Conservation (phyloP, 2,329 filamentous ascomycete species). For the Aspergillus sp. region DNA sequence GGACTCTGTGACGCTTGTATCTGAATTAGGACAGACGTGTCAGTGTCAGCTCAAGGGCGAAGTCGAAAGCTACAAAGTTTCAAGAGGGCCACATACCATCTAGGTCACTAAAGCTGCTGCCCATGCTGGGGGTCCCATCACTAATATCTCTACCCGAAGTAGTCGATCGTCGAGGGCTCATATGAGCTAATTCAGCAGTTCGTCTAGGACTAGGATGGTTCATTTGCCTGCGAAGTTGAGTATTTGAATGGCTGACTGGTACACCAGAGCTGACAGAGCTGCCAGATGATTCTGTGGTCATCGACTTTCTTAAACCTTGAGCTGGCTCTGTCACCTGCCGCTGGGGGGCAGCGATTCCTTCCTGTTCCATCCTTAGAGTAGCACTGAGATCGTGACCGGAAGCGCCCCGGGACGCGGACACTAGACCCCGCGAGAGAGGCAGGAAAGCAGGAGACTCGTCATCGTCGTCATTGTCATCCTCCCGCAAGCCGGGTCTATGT, state of each 20-base stretch:
- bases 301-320: conserved; percentile 24
- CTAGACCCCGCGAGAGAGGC: conserved; percentile 39
- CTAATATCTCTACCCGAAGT: conserved; percentile 50
- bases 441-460: conserved; percentile 54
- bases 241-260: conserved; percentile 29
- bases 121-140: conserved; percentile 65
- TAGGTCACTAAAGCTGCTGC: conserved; percentile 68
- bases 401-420: conserved; percentile 24
- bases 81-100: conserved; percentile 52
- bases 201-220: conserved; percentile 49
- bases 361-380: conserved; percentile 45
- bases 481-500: conserved; percentile 36
- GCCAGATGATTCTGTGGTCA: conserved; percentile 36
- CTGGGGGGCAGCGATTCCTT: conserved; percentile 32
- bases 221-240: conserved; percentile 24
- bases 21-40: conserved; percentile 37
- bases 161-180: conserved; percentile 51
- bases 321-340: conserved; percentile 33
- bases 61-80: not conserved
- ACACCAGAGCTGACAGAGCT: conserved; percentile 46
- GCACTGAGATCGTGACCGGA: conserved; percentile 43
- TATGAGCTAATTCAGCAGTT: conserved; percentile 52
- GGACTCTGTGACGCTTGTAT: conserved; percentile 67
- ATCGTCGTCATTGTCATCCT: conserved; percentile 51
- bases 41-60: conserved; percentile 2